phyloP scores from a whole-genome alignment of 441 rosid species.

The Adansonia madagascariensis region DNA sequence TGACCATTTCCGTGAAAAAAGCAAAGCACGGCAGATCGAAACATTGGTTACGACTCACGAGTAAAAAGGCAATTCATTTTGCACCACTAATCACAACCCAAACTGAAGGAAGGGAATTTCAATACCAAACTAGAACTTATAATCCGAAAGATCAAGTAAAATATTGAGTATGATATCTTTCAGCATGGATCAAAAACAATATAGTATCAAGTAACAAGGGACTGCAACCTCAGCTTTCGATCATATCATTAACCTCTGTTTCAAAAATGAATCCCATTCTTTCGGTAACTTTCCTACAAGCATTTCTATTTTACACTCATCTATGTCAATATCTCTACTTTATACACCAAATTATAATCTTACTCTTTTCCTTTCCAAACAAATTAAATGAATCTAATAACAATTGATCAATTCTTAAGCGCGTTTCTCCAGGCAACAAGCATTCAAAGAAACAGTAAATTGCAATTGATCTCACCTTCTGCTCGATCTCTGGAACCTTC shows the following conservation, averaged over 20 bases:
- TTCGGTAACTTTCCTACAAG: background rate
- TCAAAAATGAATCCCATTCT: background rate
- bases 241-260: background rate
- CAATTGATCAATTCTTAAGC: slow-evolving; percentile 10
- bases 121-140: background rate
- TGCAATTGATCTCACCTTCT: slow-evolving; percentile 61
- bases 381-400: background rate
- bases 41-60: background rate
- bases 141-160: slow-evolving; percentile 1
- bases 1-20: background rate
- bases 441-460: background rate
- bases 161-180: background rate
- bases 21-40: background rate
- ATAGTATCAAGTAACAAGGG: background rate
- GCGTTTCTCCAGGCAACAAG: background rate
- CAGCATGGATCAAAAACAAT: background rate
- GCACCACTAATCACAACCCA: background rate
- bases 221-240: background rate
- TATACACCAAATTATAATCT: background rate
- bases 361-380: background rate
- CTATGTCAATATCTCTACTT: background rate
- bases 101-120: background rate
- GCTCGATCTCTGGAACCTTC: slow-evolving; percentile 98
- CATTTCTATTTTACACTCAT: background rate
- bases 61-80: background rate